Conservation (phyloP, 208 protist genomes). For the Novymonas esmeraldas region DNA sequence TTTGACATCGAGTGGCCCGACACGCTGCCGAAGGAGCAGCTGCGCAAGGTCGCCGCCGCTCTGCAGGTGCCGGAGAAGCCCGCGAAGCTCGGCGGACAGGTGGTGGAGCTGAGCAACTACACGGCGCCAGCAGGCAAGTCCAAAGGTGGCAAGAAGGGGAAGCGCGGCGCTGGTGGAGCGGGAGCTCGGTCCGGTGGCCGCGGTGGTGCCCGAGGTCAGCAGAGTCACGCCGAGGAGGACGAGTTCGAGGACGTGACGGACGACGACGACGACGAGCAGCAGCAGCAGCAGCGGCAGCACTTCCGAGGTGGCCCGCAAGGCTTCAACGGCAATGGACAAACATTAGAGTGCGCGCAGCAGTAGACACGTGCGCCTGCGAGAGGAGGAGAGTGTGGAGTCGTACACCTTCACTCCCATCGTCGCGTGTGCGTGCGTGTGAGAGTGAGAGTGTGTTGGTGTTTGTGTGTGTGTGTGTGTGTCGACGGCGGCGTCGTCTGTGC, state of each 20-base stretch:
- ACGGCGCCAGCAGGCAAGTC: constrained; percentile 6
- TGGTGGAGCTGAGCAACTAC: constrained; percentile 51
- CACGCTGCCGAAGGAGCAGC: constrained; percentile 36
- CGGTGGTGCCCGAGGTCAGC: not conserved
- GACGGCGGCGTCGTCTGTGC: too few species aligned
- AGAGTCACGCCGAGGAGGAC: constrained; percentile 32
- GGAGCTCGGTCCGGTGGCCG: constrained; percentile 1
- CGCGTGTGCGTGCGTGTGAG: not conserved
- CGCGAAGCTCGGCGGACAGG: constrained; percentile 63
- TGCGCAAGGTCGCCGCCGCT: constrained; percentile 45
- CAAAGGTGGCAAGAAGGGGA: constrained; percentile 28
- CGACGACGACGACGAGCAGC: constrained; percentile 33
- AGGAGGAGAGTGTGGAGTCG: not conserved
- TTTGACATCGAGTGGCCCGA: constrained; percentile 89
- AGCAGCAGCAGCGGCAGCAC: constrained; percentile 32
- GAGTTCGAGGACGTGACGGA: constrained; percentile 43
- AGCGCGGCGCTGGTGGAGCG: constrained; percentile 12
- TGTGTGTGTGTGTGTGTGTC: constrained; percentile 4
- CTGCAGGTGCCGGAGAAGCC: constrained; percentile 44
- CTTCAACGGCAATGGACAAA: constrained; percentile 37
- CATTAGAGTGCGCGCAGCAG: constrained; percentile 70
- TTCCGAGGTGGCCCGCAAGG: constrained; percentile 15
- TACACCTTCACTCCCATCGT: too few species aligned
- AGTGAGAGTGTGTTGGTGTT: not conserved
- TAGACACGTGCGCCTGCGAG: constrained; percentile 30